Conservation (phyloP, 1,139 yeast species). For the Suhomyces chickasaworum region DNA sequence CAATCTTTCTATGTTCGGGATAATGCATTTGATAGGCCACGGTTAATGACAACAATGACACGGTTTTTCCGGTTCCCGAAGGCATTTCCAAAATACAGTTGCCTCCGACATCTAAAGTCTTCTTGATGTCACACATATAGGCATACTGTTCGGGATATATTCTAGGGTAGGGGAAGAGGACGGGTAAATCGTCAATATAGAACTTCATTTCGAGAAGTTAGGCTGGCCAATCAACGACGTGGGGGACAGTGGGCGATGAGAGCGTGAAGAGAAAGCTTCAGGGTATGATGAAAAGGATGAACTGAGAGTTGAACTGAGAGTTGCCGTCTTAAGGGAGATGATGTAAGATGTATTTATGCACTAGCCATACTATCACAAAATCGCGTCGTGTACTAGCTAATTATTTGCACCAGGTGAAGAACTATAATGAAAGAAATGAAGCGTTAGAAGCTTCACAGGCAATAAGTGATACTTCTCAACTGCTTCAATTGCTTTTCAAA, state of each 20-base stretch:
- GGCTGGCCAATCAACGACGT: no score
- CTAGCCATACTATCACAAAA: background rate
- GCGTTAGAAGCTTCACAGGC: no score
- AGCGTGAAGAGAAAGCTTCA: background rate
- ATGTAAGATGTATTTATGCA: background rate
- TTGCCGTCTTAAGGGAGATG: background rate
- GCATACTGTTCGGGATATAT: conserved; percentile 98
- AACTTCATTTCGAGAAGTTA: conserved; percentile 55
- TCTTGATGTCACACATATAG: conserved; percentile 94
- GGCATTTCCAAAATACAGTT: conserved; percentile 98
- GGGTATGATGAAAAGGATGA: background rate
- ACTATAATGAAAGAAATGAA: no score
- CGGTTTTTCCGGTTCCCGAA: conserved; percentile 99
- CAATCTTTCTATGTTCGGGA: conserved; percentile 91
- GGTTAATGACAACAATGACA: conserved; percentile 83
- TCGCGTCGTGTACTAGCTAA: background rate
- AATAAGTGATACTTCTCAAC: no score
- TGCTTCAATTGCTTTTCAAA: background rate
- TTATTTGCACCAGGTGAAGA: no score
- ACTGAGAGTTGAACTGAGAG: background rate
- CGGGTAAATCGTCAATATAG: conserved; percentile 92
- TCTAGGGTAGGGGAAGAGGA: conserved; percentile 93
- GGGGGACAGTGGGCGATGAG: background rate
- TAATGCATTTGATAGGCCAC: conserved; percentile 95
- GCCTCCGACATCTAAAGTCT: conserved; percentile 95